These are phyloP conservation scores for Tricholoma saponaceum DNA, from an alignment of 768 basidiomycete genomes.

Conservation along the genomic window DNA sequence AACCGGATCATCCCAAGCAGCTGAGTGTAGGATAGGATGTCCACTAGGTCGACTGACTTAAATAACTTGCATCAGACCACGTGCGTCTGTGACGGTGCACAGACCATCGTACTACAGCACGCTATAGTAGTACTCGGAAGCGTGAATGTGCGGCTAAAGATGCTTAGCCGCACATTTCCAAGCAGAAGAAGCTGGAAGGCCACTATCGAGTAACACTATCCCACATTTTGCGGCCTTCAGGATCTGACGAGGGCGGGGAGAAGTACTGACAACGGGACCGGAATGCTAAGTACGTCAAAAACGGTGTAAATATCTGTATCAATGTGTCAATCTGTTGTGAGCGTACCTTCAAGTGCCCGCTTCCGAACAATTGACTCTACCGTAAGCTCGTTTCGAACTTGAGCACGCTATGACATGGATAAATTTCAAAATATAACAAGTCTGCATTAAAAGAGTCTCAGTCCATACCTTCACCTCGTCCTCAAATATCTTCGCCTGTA, in stretches of 20 bases:
- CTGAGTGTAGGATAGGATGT: neutral
- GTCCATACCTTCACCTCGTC: constrained; percentile 67
- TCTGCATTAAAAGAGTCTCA: neutral
- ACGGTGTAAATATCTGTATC: neutral
- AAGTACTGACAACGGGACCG: constrained; percentile 78
- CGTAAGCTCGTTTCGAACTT: constrained; percentile 69
- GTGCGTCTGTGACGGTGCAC: neutral
- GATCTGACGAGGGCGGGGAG: constrained; percentile 56
- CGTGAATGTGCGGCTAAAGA: neutral
- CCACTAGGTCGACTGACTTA: neutral
- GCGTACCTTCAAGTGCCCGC: constrained; percentile 67
- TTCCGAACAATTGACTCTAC: constrained; percentile 71
- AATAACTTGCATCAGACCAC: neutral
- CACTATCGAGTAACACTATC: constrained; percentile 25
- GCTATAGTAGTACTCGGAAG: neutral
- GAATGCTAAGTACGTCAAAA: constrained; percentile 49
- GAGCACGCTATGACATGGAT: constrained; percentile 53
- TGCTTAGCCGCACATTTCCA: neutral
- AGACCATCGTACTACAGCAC: neutral
- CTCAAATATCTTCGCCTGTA: constrained; percentile 54
- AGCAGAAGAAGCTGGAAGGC: neutral
- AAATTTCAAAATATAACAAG: neutral
- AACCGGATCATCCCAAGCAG: neutral
- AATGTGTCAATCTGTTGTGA: neutral
- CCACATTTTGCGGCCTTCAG: constrained; percentile 56